These are phyloP conservation scores for Ulota crispa DNA, from an alignment of 225 moss, liverwort and hornwort genomes.

Conservation along the genomic window DNA sequence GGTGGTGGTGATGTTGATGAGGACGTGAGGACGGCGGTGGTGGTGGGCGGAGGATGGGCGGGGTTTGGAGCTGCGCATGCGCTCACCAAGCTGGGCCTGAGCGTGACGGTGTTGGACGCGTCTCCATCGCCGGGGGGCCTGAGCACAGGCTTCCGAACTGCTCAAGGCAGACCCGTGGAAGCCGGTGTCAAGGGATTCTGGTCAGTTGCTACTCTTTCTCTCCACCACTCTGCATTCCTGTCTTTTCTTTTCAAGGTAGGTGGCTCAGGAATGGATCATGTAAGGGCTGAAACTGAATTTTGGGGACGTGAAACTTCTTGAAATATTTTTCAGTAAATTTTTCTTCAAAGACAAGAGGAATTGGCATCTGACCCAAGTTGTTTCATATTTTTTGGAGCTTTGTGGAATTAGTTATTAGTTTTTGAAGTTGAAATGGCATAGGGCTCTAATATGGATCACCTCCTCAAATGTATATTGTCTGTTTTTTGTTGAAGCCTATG, in stretches of 20 bases:
- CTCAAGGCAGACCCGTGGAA: slow-evolving; percentile 58
- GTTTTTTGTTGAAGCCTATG: no score
- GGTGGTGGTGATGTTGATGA: neutral
- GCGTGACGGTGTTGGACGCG: slow-evolving; percentile 58
- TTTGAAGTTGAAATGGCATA: no score
- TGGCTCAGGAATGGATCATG: no score
- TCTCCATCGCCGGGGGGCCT: slow-evolving; percentile 61
- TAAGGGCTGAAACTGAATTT: no score
- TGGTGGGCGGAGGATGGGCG: slow-evolving; percentile 69
- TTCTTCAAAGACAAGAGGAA: no score
- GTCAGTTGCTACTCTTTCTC: slow-evolving; percentile 17
- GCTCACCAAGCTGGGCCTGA: slow-evolving; percentile 48
- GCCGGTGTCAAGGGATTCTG: slow-evolving; percentile 71
- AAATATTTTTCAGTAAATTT: no score
- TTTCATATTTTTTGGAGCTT: no score
- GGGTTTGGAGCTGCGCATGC: slow-evolving; percentile 68
- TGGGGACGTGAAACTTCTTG: no score
- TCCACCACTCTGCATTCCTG: neutral
- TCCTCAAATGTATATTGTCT: no score
- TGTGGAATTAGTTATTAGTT: no score
- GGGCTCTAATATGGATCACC: no score
- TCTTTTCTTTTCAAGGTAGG: neutral
- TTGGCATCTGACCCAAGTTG: no score
- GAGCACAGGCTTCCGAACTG: slow-evolving; percentile 62
- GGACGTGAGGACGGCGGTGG: slow-evolving; percentile 45